Evolutionary conservation across 1,284 basidiomycete genomes (phyloP).

Genomic region (Moesziomyces parantarcticus): DNA sequence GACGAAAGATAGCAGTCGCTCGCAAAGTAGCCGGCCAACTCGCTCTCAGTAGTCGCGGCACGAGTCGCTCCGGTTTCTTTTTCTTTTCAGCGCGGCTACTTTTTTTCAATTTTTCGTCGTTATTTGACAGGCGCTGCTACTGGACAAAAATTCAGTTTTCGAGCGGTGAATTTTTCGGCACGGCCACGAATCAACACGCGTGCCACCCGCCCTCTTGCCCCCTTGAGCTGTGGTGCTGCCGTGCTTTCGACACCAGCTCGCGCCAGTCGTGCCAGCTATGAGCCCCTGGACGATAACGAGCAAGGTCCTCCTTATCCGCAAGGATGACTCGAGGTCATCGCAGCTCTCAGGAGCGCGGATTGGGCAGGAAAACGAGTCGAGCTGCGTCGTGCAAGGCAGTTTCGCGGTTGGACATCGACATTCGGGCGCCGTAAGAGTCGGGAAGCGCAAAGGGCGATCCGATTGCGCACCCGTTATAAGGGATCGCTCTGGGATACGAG

Average conservation of each 20-base stretch:
- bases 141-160: not conserved
- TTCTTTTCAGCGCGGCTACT: too few relatives aligned
- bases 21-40: too few relatives aligned
- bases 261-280: slow-evolving; percentile 6
- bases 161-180: not conserved
- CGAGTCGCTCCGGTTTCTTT: too few relatives aligned
- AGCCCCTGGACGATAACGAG: not conserved
- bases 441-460: too few relatives aligned
- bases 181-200: not conserved
- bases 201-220: not conserved
- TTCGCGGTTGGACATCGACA: not conserved
- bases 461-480: slow-evolving; percentile 15
- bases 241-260: not conserved
- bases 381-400: too few relatives aligned
- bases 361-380: too few relatives aligned
- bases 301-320: not conserved
- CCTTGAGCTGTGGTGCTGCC: not conserved
- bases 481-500: slow-evolving; percentile 10
- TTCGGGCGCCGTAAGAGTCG: not conserved
- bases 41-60: too few relatives aligned
- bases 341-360: too few relatives aligned
- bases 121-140: not conserved
- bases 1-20: too few relatives aligned
- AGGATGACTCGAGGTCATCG: not conserved
- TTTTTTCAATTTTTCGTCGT: too few relatives aligned